Percentiles rank a stretch among this genome's conserved stretches.
phyloP scores from a whole-genome alignment of 768 basidiomycete species.

The Lanmaoa rubissima region DNA sequence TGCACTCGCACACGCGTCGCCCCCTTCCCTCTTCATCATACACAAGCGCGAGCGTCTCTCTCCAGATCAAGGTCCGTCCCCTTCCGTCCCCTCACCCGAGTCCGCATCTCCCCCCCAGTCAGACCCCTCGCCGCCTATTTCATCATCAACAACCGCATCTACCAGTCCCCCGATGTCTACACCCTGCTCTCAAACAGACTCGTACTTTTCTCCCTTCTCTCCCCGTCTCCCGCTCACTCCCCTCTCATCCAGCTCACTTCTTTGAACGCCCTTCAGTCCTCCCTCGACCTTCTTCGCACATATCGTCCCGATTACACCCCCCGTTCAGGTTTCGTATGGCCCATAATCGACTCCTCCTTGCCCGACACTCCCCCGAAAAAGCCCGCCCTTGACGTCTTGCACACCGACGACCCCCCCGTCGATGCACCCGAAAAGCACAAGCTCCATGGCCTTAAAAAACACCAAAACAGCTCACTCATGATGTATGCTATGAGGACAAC shows the following conservation, averaged over 20 bases:
- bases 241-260: conserved; percentile 54
- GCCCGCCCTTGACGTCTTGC: conserved; percentile 27
- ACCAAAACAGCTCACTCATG: conserved; percentile 67
- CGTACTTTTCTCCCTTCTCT: conserved; percentile 40
- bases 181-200: conserved; percentile 81
- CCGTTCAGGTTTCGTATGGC: conserved; percentile 82
- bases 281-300: conserved; percentile 68
- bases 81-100: neutral
- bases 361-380: conserved; percentile 44
- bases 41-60: conserved; percentile 86
- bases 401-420: conserved; percentile 20
- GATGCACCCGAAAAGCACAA: conserved; percentile 23
- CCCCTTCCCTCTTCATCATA: conserved; percentile 83
- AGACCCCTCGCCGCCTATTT: conserved; percentile 81
- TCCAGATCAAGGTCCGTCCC: conserved; percentile 70
- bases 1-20: conserved; percentile 74
- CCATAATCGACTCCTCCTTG: conserved; percentile 60
- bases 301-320: conserved; percentile 83
- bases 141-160: conserved; percentile 85
- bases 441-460: conserved; percentile 44
- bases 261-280: conserved; percentile 68
- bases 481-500: conserved; percentile 80
- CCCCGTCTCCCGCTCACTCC: neutral
- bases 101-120: conserved; percentile 41
- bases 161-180: conserved; percentile 84